These are phyloP conservation scores for Phalaenopsis aphrodite DNA, from an alignment of 106 monocot species.

Conservation along the genomic window DNA sequence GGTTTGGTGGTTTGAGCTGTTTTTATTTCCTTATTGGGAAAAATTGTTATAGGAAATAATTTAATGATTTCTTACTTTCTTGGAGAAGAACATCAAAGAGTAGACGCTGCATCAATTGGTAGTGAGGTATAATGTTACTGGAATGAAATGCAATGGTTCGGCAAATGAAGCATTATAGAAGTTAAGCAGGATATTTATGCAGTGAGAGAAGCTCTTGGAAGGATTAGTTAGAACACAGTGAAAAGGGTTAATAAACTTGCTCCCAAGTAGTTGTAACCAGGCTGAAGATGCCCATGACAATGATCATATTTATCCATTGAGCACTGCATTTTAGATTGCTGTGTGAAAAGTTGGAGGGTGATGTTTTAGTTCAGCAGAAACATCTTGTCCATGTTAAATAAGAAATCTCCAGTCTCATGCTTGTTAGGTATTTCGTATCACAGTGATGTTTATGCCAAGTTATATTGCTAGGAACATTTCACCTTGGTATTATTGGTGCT, in stretches of 20 bases:
- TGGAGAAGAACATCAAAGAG: no score
- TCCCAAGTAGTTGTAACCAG: background rate
- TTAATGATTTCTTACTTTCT: no score
- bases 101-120: no score
- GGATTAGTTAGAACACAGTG: background rate
- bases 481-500: background rate
- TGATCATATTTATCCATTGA: background rate
- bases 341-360: background rate
- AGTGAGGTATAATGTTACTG: background rate
- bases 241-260: background rate
- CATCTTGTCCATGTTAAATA: background rate
- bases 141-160: background rate
- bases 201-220: background rate
- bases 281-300: background rate
- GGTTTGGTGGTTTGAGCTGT: background rate
- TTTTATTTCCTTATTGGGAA: background rate
- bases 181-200: background rate
- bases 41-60: no score
- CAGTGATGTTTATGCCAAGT: background rate
- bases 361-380: background rate
- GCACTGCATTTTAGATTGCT: background rate
- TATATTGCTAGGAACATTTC: background rate
- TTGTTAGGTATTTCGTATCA: background rate
- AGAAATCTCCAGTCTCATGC: background rate
- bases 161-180: background rate